A percentile compares a stretch with the other conserved stretches of the same genome.
Evolutionary conservation across 2,329 filamentous ascomycete genomes (phyloP).

Genomic region (Neurospora sp.): DNA sequence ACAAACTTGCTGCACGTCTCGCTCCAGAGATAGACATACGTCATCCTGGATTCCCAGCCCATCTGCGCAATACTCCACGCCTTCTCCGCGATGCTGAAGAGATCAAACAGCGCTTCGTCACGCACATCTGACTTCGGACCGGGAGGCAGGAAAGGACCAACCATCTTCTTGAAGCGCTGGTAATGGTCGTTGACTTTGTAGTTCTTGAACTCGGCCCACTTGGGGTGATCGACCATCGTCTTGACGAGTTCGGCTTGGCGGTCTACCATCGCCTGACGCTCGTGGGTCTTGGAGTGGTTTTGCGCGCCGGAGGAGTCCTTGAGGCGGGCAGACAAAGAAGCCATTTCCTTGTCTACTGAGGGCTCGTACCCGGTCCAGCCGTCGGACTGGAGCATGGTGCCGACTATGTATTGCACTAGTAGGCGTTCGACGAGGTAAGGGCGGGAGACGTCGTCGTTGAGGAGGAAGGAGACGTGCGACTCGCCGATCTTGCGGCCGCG

Average conservation of each 20-base stretch:
- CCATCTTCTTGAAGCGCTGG: constrained; percentile 22
- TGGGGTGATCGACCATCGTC: constrained; percentile 21
- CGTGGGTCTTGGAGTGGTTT: constrained; percentile 10
- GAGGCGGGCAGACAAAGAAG: no score
- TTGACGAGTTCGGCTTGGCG: constrained; percentile 25
- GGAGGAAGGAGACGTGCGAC: constrained; percentile 23
- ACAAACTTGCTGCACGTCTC: constrained; percentile 40
- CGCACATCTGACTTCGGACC: constrained; percentile 26
- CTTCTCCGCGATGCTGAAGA: constrained; percentile 29
- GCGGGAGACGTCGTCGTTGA: constrained; percentile 22
- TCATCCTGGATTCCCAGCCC: constrained; percentile 31
- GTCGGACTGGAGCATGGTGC: constrained; percentile 23
- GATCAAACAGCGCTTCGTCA: constrained; percentile 30
- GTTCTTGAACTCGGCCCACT: constrained; percentile 18
- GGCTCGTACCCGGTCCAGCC: constrained; percentile 25
- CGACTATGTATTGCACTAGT: constrained; percentile 25
- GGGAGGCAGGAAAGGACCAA: constrained; percentile 32
- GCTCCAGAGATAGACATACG: constrained; percentile 32
- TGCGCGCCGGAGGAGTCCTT: no score
- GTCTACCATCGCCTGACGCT: constrained; percentile 27
- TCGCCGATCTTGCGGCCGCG: constrained; percentile 17
- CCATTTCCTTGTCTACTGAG: constrained; percentile 15
- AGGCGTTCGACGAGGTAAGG: constrained; percentile 29
- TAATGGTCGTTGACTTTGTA: constrained; percentile 16
- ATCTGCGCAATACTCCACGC: constrained; percentile 37